phyloP scores from a whole-genome alignment of 1,284 basidiomycete genomes.

The Ceratobasidium sp. region DNA sequence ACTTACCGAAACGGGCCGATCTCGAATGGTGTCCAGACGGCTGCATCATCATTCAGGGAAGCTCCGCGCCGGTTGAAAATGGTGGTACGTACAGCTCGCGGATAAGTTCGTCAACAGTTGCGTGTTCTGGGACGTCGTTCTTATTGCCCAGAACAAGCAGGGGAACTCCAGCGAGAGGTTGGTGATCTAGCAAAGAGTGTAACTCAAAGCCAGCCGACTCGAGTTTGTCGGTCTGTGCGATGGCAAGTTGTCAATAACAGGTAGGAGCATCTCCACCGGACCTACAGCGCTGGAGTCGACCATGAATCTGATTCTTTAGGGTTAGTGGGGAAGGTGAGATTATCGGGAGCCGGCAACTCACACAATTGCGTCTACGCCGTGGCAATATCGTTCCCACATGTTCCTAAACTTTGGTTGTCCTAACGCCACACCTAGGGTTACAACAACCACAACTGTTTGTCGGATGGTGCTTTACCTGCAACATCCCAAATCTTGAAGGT shows the following conservation, averaged over 20 bases:
- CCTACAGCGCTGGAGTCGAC: conserved; percentile 86
- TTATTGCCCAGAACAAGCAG: conserved; percentile 96
- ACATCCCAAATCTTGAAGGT: conserved; percentile 97
- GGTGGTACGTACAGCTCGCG: conserved; percentile 70
- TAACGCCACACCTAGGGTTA: conserved; percentile 40
- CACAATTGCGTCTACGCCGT: conserved; percentile 94
- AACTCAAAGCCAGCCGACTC: conserved; percentile 90
- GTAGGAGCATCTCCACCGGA: conserved; percentile 49
- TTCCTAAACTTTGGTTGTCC: conserved; percentile 93
- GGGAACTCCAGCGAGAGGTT: conserved; percentile 81
- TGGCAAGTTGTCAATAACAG: not conserved
- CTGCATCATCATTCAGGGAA: conserved; percentile 39
- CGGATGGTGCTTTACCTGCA: conserved; percentile 65
- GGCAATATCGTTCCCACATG: conserved; percentile 96
- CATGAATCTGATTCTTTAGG: conserved; percentile 72
- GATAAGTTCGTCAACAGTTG: conserved; percentile 88
- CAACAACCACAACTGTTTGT: not conserved
- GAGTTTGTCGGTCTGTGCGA: conserved; percentile 75
- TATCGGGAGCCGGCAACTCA: conserved; percentile 59
- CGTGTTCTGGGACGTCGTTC: conserved; percentile 86
- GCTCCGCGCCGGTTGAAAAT: conserved; percentile 31
- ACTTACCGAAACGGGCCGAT: conserved; percentile 82
- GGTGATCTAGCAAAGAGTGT: conserved; percentile 82
- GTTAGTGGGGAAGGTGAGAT: conserved; percentile 40
- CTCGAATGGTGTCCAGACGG: conserved; percentile 47